A percentile compares a stretch with the other conserved stretches of the same genome.
These are phyloP conservation scores for Hyphodiscus sp. DNA, from an alignment of 2,329 filamentous ascomycete species.

Conservation along the genomic window DNA sequence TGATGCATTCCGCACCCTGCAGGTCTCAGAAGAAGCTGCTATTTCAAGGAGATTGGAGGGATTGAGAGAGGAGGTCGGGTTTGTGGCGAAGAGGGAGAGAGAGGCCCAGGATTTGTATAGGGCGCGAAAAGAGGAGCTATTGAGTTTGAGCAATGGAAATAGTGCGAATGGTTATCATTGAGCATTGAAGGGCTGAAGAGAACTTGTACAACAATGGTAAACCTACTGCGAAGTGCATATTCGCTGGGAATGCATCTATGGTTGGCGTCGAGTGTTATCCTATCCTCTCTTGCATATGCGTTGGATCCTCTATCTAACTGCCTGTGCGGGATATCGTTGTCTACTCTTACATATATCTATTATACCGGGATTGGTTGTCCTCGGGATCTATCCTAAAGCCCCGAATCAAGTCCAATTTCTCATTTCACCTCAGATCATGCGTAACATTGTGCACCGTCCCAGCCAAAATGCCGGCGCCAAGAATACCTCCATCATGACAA, in stretches of 20 bases:
- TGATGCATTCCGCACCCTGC: constrained; percentile 66
- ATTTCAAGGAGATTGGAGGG: constrained; percentile 65
- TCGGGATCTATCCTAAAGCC: too few relatives aligned
- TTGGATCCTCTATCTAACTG: too few relatives aligned
- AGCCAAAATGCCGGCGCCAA: constrained; percentile 54
- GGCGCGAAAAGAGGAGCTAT: constrained; percentile 69
- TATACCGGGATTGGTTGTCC: too few relatives aligned
- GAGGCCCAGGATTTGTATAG: constrained; percentile 88
- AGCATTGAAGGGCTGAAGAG: not conserved
- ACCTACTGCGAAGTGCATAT: not conserved
- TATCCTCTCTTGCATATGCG: not conserved
- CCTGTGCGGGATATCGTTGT: too few relatives aligned
- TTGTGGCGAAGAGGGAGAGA: constrained; percentile 73
- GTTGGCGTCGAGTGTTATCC: not conserved
- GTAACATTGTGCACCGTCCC: constrained; percentile 25
- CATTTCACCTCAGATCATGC: not conserved
- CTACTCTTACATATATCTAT: too few relatives aligned
- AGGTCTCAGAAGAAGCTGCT: constrained; percentile 73
- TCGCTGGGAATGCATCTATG: not conserved
- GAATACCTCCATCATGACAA: constrained; percentile 57
- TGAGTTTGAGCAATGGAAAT: constrained; percentile 42
- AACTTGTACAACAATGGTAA: not conserved
- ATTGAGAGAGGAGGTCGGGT: constrained; percentile 75
- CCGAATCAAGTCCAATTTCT: not conserved
- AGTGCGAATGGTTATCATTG: constrained; percentile 11